phyloP scores from a whole-genome alignment of 176 grass and related monocot species.

The Urochloa ruziziensis region DNA sequence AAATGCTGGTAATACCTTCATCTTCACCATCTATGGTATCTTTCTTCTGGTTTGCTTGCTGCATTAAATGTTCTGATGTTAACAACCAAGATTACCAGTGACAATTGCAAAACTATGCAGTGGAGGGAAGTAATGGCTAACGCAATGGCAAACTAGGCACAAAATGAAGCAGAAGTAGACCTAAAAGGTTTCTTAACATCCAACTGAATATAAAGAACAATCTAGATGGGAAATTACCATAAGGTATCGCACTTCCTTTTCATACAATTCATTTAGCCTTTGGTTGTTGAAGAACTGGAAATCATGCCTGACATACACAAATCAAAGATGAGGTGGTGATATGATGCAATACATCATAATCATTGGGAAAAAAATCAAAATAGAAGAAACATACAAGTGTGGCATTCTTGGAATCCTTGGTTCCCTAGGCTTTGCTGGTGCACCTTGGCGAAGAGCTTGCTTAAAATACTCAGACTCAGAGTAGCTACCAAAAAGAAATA shows the following conservation, averaged over 20 bases:
- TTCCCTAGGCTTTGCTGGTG: slow-evolving; percentile 82
- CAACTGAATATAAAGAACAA: slow-evolving; percentile 1
- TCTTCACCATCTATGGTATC: slow-evolving; percentile 95
- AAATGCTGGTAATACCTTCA: slow-evolving; percentile 57
- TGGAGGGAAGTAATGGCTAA: not conserved
- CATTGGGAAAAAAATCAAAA: not conserved
- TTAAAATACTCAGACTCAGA: slow-evolving; percentile 98
- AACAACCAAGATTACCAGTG: slow-evolving; percentile 9
- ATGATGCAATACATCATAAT: not conserved
- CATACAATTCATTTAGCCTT: slow-evolving; percentile 89
- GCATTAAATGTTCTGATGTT: slow-evolving; percentile 36
- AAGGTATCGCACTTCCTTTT: slow-evolving; percentile 97
- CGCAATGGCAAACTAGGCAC: not conserved
- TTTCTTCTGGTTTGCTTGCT: slow-evolving; percentile 93
- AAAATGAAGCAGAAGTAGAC: not conserved
- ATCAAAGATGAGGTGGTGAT: slow-evolving; percentile 6
- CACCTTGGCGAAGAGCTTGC: slow-evolving; percentile 91
- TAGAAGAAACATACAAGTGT: slow-evolving; percentile 61
- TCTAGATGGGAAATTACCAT: slow-evolving; percentile 54
- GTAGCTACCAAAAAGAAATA: slow-evolving; percentile 53
- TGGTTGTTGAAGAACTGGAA: slow-evolving; percentile 99
- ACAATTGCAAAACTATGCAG: not conserved
- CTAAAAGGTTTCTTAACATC: not conserved
- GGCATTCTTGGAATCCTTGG: slow-evolving; percentile 96
- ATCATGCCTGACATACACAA: slow-evolving; percentile 67